phyloP scores from a whole-genome alignment of 1,139 yeast species.

The Pichia sp. region DNA sequence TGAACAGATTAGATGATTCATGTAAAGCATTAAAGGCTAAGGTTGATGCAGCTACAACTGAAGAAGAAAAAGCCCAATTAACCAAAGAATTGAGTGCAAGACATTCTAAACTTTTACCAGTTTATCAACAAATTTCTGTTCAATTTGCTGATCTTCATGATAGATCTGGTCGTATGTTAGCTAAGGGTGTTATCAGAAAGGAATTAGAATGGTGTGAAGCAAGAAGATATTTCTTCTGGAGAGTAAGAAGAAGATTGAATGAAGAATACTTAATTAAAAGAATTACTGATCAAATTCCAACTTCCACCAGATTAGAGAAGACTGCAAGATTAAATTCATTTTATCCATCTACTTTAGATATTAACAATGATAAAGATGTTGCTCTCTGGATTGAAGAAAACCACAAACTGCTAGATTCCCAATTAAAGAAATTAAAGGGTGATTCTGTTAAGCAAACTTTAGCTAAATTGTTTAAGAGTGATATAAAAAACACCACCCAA shows the following conservation, averaged over 20 bases:
- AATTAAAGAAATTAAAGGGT: conserved; percentile 56
- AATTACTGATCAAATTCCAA: conserved; percentile 58
- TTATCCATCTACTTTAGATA: conserved; percentile 69
- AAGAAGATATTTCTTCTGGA: conserved; percentile 98
- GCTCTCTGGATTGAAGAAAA: conserved; percentile 83
- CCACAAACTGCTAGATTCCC: conserved; percentile 55
- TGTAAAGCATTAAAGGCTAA: conserved; percentile 63
- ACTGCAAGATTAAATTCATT: conserved; percentile 83
- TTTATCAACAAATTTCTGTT: conserved; percentile 85
- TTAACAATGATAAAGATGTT: conserved; percentile 69
- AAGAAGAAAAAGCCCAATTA: conserved; percentile 62
- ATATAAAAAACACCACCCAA: conserved; percentile 38
- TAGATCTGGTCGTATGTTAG: conserved; percentile 94
- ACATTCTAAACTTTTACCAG: conserved; percentile 74
- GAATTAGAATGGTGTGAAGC: conserved; percentile 82
- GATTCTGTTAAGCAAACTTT: conserved; percentile 60
- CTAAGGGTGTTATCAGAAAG: conserved; percentile 83
- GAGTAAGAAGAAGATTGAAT: conserved; percentile 90
- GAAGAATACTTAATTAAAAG: conserved; percentile 83
- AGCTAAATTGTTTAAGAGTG: conserved; percentile 51
- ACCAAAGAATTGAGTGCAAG: conserved; percentile 67
- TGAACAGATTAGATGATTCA: conserved; percentile 78
- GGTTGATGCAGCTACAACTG: conserved; percentile 44
- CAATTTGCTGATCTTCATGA: conserved; percentile 98
- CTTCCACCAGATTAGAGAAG: conserved; percentile 68